Base-by-base conservation (phyloP, 176 grass and related monocot species). In the Otatea glauca region DNA sequence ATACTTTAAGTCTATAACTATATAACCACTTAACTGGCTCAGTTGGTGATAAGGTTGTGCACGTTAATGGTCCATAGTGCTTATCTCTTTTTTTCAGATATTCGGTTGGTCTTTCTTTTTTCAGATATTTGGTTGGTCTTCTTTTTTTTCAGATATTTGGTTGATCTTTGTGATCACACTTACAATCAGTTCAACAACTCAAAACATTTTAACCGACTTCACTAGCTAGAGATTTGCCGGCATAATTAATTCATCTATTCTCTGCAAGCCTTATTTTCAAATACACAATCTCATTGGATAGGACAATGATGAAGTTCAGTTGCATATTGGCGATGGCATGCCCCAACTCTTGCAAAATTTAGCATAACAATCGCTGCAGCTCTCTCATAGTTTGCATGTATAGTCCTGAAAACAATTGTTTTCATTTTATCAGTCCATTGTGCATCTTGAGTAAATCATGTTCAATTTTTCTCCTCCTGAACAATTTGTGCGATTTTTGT, bases 151-250 rank as follows among this genome's bases (percentile, higher is more conserved):
- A 83, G 25, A 56, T 61, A 72, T 71, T 44, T 72, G 38, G 39
- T 47, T 34, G 32, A 66, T n/a, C 44, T 79, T 66, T 44, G 12
- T 83, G 11, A 59, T 83, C 42, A n/a, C 55, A 61, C 51, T 72
- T 74, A 74, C 76, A 85, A 84, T 64, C 81, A 73, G 34, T 65
- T 82, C 48, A 86, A 79, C 18, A 48, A 72, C 35, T 80, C 45
- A 29, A 29, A 75, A 56, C 47, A 84, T 66, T 88, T 79, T 59
- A 42, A 75, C 48, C 10, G 5, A 75, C 43, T 66, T 84, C 21
- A 84, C 70, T 53, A 53, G 44, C 69, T 84, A 75, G 81, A 84
- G 34, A 74, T 18, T 65, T 29, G 29, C 29, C 29, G 29, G 29
- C 75, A 58, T 38, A 37, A 24, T 83, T 73, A 32, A 49, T 73